Percentiles rank a stretch among this genome's conserved stretches.
These are phyloP conservation scores for Tuber microsphaerosporum DNA, from an alignment of 495 filamentous ascomycete species.

Conservation along the genomic window DNA sequence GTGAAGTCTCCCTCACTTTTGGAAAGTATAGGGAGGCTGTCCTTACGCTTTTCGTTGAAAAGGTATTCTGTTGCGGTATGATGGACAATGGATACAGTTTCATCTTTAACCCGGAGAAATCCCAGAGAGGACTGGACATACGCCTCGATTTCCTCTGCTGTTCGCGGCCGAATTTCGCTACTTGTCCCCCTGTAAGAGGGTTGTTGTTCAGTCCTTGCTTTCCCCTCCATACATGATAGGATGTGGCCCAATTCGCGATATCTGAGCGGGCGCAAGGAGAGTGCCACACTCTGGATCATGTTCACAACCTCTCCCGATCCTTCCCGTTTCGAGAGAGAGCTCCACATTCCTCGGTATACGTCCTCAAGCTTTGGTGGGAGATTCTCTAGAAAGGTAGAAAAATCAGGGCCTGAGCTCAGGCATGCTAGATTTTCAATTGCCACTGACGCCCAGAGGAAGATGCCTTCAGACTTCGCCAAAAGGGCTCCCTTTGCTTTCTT, in stretches of 20 bases:
- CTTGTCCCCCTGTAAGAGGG: not conserved
- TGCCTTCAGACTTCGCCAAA: too few relatives aligned
- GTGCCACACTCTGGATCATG: not conserved
- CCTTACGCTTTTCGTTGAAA: not conserved
- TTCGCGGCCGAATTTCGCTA: not conserved
- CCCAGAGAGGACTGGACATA: not conserved
- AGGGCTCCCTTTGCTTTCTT: too few relatives aligned
- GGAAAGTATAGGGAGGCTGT: accelerated
- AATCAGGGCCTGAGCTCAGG: too few relatives aligned
- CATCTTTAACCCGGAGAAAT: not conserved
- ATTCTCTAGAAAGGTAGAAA: too few relatives aligned
- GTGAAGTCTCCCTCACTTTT: not conserved
- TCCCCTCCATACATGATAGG: not conserved
- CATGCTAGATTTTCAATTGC: too few relatives aligned
- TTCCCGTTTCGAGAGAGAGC: not conserved
- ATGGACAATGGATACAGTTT: too few relatives aligned
- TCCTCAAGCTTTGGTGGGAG: too few relatives aligned
- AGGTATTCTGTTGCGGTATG: too few relatives aligned
- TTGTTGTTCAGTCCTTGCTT: not conserved
- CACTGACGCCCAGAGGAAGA: too few relatives aligned
- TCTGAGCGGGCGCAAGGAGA: not conserved
- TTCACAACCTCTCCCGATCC: not conserved
- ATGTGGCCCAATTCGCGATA: not conserved
- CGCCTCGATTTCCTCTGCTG: not conserved
- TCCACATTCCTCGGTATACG: too few relatives aligned